These are phyloP conservation scores for Akanthomyces lecanii DNA, from an alignment of 2,329 filamentous ascomycete species.

Conservation along the genomic window DNA sequence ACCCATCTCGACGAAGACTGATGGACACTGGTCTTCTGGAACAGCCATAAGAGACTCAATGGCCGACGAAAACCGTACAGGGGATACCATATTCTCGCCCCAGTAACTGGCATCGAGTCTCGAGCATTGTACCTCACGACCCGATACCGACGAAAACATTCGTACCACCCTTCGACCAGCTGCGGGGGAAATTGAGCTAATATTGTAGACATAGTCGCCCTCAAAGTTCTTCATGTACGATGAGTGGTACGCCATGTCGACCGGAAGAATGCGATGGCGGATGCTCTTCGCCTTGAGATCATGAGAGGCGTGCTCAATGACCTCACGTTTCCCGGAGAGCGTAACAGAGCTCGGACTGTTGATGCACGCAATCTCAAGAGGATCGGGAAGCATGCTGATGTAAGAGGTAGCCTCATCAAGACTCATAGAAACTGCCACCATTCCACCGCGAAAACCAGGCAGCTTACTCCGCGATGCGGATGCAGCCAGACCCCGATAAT, in stretches of 20 bases:
- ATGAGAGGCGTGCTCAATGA: conserved; percentile 29
- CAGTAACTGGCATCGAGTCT: conserved; percentile 39
- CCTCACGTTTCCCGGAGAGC: conserved; percentile 36
- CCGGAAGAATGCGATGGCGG: conserved; percentile 34
- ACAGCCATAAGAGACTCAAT: conserved; percentile 32
- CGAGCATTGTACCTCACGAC: conserved; percentile 22
- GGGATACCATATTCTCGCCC: conserved; percentile 42
- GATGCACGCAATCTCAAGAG: conserved; percentile 38
- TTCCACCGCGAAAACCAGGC: conserved; percentile 33
- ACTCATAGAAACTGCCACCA: conserved; percentile 40
- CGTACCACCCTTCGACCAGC: conserved; percentile 12
- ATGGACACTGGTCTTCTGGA: conserved; percentile 26
- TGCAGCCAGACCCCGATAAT: conserved; percentile 36
- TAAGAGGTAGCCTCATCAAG: conserved; percentile 26
- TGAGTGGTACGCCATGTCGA: conserved; percentile 42
- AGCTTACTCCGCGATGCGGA: conserved; percentile 26
- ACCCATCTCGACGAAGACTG: conserved; percentile 39
- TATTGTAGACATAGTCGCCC: conserved; percentile 30
- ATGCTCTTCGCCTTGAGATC: conserved; percentile 30
- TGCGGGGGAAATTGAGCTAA: conserved; percentile 23
- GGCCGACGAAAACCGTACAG: conserved; percentile 41
- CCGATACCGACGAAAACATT: conserved; percentile 42
- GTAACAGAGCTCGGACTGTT: conserved; percentile 43
- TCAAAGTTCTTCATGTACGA: conserved; percentile 39
- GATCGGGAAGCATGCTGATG: conserved; percentile 21